Base-by-base conservation (phyloP, 495 filamentous ascomycete genomes). In the Jackrogersella minutella region DNA sequence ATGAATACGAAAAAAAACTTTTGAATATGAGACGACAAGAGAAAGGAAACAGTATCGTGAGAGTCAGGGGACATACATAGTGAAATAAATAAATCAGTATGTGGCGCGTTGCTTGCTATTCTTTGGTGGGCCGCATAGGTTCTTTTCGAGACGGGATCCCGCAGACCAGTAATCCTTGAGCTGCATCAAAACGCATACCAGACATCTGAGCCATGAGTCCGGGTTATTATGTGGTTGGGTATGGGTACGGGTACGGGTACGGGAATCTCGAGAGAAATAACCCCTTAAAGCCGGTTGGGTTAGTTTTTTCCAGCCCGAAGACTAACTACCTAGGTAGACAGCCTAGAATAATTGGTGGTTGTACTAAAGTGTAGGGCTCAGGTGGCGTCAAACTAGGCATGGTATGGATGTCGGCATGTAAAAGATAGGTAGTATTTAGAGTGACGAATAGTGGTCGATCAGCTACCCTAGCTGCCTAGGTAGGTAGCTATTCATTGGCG, bases 81-180 rank as follows among this genome's bases (percentile, higher is more conserved):
- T 9, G 31, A 40, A 65, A 58, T 65, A 65, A 52, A 64, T 52
- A 46, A 53, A 41, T 50, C n/a, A 21, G 41, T 17, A 58, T 24
- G 52, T 30, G 49, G 21, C 39, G 36, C 9, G 17, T 8, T 43
- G 28, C 26, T 33, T n/a, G n/a, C 24, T 50, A 50, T 58, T 22
- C 46, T 24, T 52, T 14, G 22, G 64, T 61, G 64, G 64, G 57
- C 51, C 57, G 57, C 40, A 57, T 55, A 51, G 64, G 46, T n/a
- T 67, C 13, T 39, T 65, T 60, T 57, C 30, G 34, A 61, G 64
- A 67, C 46, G 57, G 17, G 64, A 67, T 51, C 36, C 43, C 51
- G 39, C 16, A 60, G 49, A 26, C 63, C 43, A 66, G 40, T 41
- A 34, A 66, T 30, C 56, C 63, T 19, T 41, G 44, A 31, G 58